Evolutionary conservation across 2,329 filamentous ascomycete species (phyloP).

Genomic region (Aspergillus versicolor): DNA sequence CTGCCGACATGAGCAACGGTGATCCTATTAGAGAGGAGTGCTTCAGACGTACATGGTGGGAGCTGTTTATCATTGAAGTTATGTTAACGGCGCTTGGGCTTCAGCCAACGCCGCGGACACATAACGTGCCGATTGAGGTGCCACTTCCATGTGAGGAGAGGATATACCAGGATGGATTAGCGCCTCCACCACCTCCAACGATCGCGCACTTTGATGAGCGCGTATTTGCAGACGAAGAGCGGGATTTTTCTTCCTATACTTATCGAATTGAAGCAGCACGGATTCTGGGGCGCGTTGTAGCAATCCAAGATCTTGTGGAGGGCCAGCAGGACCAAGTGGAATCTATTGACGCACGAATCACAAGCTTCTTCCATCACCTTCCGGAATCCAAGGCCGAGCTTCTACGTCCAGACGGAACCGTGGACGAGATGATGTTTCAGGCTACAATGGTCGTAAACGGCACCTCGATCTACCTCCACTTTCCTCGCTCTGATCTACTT

Average conservation of each 20-base stretch:
- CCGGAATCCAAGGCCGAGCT: conserved; percentile 70
- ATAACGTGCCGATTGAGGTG: conserved; percentile 67
- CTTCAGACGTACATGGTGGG: conserved; percentile 91
- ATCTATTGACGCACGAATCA: conserved; percentile 57
- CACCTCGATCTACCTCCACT: conserved; percentile 71
- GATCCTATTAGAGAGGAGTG: conserved; percentile 74
- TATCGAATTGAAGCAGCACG: conserved; percentile 80
- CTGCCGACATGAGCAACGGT: conserved; percentile 61
- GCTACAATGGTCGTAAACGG: conserved; percentile 73
- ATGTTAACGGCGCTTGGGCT: conserved; percentile 72
- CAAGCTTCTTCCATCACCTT: conserved; percentile 78
- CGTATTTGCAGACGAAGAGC: conserved; percentile 68
- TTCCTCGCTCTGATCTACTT: conserved; percentile 71
- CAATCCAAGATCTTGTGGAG: conserved; percentile 37
- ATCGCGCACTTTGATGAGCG: conserved; percentile 75
- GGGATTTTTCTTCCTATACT: conserved; percentile 75
- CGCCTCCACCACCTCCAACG: conserved; percentile 58
- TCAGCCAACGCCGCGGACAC: conserved; percentile 58
- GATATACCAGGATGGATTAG: conserved; percentile 55
- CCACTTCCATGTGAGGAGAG: conserved; percentile 78
- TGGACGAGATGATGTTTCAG: conserved; percentile 91
- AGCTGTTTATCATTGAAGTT: conserved; percentile 74
- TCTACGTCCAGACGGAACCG: conserved; percentile 65
- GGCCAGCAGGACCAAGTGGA: conserved; percentile 57
- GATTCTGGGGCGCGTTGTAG: conserved; percentile 74